Base-by-base conservation (phyloP, 2,329 filamentous ascomycete species). In the Parascedosporium putredinis region DNA sequence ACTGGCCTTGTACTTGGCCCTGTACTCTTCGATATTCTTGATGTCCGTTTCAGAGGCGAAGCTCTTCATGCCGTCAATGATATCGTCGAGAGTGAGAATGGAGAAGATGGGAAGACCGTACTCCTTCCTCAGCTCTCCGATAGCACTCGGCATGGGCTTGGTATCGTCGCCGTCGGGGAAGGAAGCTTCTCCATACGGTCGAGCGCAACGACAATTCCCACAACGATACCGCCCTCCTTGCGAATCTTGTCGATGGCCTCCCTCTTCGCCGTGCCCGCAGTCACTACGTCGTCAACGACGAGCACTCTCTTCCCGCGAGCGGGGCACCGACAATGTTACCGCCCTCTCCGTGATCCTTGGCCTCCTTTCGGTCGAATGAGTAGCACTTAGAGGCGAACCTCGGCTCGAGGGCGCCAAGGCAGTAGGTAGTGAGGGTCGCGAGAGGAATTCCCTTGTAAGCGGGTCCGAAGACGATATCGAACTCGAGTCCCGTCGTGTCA, bases 371-470 rank as follows among this genome's bases (percentile, higher is more conserved):
- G 70, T 97, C 94, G 70, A 95, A 97, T 29, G 83, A 84, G 71
- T 95, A 97, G 61, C 83, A 87, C 51, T 86, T 74, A 40, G 75
- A 68, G 50, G 79, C 79, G 67, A 85, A 93, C 54, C 74, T 78
- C 16, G 78, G 71, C 54, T 88, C 81, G 9, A 89, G 69, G 59
- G 83, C 77, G 49, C 80, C 79, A 10, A 97, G 78, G 65, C 89
- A 85, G 62, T 86, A 79, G 33, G 84, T 76, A 14, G 88, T 84
- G 2, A 86, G 78, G 14, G 85, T 83, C 42, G 86, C 86, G n/a
- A 97, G 79, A 1, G 90, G 88, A 56, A 97, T 95, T 42, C 93
- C 93, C 72, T 97, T 98, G 76, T 97, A 98, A 8, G 93, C 91
- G 2, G 93, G 91, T 14, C 79, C 90, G 67, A 97, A 97, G 61